A percentile compares a stretch with the other conserved stretches of the same genome.
phyloP scores from a whole-genome alignment of 768 basidiomycete species.

The Russula earlei region DNA sequence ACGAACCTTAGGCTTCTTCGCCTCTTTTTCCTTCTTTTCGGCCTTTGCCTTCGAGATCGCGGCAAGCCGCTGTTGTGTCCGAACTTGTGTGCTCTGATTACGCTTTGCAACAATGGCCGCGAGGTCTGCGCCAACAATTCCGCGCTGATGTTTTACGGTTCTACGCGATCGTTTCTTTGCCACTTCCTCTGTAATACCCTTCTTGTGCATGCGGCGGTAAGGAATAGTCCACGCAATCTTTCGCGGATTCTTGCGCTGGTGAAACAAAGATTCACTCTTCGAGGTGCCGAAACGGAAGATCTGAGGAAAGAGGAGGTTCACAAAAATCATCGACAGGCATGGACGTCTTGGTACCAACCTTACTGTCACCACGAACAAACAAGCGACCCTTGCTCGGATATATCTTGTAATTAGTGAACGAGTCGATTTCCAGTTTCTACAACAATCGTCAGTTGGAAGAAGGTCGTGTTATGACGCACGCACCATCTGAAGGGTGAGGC shows the following conservation, averaged over 20 bases:
- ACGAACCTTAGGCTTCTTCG: conserved; percentile 75
- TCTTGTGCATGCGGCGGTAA: conserved; percentile 98
- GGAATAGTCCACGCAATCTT: conserved; percentile 97
- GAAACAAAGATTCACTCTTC: conserved; percentile 94
- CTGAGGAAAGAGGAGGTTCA: conserved; percentile 31
- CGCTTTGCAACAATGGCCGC: conserved; percentile 84
- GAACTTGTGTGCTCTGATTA: conserved; percentile 82
- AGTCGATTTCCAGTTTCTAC: conserved; percentile 97
- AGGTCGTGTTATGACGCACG: background rate
- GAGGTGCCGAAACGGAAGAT: conserved; percentile 92
- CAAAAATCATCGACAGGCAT: background rate
- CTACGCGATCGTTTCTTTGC: conserved; percentile 97
- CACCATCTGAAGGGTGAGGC: conserved; percentile 22
- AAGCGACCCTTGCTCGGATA: conserved; percentile 97
- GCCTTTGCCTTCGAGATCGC: conserved; percentile 93
- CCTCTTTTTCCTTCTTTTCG: conserved; percentile 95
- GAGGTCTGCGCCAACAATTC: conserved; percentile 95
- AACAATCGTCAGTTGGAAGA: conserved; percentile 23
- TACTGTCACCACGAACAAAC: conserved; percentile 93
- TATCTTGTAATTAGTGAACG: conserved; percentile 94
- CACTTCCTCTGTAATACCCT: conserved; percentile 98
- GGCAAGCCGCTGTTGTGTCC: conserved; percentile 68
- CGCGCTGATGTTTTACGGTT: conserved; percentile 96
- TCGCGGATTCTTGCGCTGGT: conserved; percentile 99
- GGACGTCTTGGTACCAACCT: conserved; percentile 42